A percentile compares a stretch with the other conserved stretches of the same genome.
phyloP scores from a whole-genome alignment of 139 green algal species.

The Nannochloris sp. region DNA sequence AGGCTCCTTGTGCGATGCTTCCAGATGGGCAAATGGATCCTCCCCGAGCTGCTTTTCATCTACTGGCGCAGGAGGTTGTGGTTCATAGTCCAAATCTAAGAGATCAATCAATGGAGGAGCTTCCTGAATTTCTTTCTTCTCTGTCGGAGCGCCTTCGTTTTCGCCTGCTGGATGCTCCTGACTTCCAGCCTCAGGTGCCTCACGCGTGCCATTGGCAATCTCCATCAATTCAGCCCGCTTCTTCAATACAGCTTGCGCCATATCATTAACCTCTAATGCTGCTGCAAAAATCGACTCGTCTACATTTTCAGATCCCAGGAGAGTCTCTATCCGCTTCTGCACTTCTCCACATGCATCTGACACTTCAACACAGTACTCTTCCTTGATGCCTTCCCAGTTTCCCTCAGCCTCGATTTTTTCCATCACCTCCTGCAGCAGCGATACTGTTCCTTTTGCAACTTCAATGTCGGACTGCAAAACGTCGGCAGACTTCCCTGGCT shows the following conservation, averaged over 20 bases:
- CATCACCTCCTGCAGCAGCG: conserved; percentile 6
- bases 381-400: conserved; percentile 2
- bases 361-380: background rate
- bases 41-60: background rate
- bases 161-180: too few relatives aligned
- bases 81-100: background rate
- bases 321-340: conserved; percentile 1
- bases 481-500: background rate
- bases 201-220: conserved; percentile 8
- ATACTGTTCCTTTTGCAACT: background rate
- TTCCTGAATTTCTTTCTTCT: background rate
- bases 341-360: conserved; percentile 1
- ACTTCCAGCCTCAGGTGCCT: background rate
- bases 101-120: background rate
- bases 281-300: conserved; percentile 9
- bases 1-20: background rate
- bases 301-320: conserved; percentile 1
- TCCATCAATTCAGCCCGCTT: background rate
- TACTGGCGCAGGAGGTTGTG: background rate
- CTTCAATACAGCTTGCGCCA: conserved; percentile 11
- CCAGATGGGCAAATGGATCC: background rate
- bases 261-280: conserved; percentile 19
- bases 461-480: background rate
- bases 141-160: too few relatives aligned
- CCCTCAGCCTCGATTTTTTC: background rate